Conservation (phyloP, 2,329 filamentous ascomycete species). For the Aspergillus eucalypticola region DNA sequence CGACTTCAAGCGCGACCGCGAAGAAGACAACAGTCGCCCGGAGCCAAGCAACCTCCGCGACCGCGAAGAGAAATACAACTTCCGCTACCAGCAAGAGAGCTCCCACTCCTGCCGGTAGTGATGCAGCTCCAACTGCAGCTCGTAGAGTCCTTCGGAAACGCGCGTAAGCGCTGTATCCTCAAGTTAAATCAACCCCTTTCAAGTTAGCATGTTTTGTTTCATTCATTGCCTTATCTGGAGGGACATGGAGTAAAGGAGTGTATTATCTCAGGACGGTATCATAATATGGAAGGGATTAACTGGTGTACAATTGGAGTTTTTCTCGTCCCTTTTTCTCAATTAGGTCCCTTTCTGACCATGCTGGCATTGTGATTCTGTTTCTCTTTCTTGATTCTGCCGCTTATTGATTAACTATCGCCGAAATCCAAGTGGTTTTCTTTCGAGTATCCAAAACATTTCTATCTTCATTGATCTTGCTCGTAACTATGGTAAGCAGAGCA, state of each 20-base stretch:
- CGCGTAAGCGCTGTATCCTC: constrained; percentile 23
- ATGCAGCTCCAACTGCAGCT: constrained; percentile 34
- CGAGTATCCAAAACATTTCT: no score
- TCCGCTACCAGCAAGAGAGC: constrained; percentile 36
- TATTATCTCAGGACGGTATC: background rate
- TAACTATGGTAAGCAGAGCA: no score
- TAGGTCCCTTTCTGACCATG: background rate
- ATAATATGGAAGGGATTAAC: background rate
- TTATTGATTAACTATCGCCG: no score
- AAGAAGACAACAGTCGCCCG: constrained; percentile 34
- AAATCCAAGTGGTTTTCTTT: no score
- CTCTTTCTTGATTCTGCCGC: background rate
- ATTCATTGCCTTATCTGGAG: background rate
- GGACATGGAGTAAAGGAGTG: background rate
- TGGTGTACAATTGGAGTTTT: background rate
- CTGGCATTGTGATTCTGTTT: background rate
- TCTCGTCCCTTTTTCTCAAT: background rate
- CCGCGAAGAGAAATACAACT: constrained; percentile 37
- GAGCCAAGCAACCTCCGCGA: constrained; percentile 34
- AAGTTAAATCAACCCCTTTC: background rate
- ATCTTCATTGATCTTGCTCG: no score
- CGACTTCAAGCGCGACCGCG: constrained; percentile 25
- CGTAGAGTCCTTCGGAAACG: constrained; percentile 46
- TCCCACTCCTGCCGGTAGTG: constrained; percentile 31
- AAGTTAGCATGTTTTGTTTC: background rate